Conservation (phyloP, 164 flowering plant species). For the Santalum album region DNA sequence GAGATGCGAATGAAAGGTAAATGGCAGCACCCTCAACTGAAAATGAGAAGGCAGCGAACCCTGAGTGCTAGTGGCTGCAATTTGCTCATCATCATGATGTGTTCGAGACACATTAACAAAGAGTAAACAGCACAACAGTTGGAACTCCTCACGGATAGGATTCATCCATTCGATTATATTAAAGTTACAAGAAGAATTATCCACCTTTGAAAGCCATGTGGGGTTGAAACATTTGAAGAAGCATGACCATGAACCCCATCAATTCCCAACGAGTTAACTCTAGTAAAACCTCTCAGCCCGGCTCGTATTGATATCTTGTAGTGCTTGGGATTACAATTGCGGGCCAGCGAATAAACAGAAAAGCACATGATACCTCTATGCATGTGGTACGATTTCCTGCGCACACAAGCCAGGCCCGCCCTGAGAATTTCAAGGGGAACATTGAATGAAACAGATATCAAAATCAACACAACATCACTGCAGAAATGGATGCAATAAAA, state of each 20-base stretch:
- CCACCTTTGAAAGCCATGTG: not conserved
- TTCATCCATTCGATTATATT: too few relatives aligned
- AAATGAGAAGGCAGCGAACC: too few relatives aligned
- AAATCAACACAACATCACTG: not conserved
- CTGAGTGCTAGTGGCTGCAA: too few relatives aligned
- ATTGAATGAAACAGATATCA: not conserved
- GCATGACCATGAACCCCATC: slow-evolving; percentile 2
- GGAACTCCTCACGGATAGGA: too few relatives aligned
- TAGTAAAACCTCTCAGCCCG: slow-evolving; percentile 12
- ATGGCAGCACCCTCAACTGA: too few relatives aligned
- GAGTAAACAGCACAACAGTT: too few relatives aligned
- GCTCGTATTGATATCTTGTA: slow-evolving; percentile 11
- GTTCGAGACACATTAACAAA: too few relatives aligned
- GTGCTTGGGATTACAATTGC: slow-evolving; percentile 11
- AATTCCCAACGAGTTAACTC: slow-evolving; percentile 14
- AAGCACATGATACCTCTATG: slow-evolving; percentile 10
- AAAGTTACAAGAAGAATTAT: not conserved
- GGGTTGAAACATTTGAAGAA: slow-evolving; percentile 1
- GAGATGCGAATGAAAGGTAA: too few relatives aligned
- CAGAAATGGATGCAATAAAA: not conserved
- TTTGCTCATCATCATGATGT: too few relatives aligned
- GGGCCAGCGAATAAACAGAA: slow-evolving; percentile 9
- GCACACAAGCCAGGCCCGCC: slow-evolving; percentile 9
- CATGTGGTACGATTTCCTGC: slow-evolving; percentile 9
- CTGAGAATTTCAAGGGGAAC: slow-evolving; percentile 13